Evolutionary conservation across 257 asterid species (phyloP).

Genomic region (Przewalskia tangutica): DNA sequence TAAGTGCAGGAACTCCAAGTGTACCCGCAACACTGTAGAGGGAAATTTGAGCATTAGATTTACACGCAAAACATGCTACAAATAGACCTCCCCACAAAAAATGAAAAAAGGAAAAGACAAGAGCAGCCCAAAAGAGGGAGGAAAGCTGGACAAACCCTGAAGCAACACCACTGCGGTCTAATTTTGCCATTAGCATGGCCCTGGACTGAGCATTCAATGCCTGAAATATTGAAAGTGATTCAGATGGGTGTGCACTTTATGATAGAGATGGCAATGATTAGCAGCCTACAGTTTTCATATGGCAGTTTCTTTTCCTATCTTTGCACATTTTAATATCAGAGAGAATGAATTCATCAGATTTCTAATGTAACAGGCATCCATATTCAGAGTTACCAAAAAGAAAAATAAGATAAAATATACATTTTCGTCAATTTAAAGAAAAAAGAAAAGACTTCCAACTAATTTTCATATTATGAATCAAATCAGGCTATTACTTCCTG

Average conservation of each 20-base stretch:
- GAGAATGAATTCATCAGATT: neutral
- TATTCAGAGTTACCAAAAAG: neutral
- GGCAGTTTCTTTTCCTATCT: neutral
- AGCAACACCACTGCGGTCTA: conserved; percentile 88
- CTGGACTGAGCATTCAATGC: conserved; percentile 94
- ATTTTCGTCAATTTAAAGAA: neutral
- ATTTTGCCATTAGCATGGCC: conserved; percentile 89
- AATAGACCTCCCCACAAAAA: neutral
- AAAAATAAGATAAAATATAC: neutral
- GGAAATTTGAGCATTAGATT: conserved; percentile 4
- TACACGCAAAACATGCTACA: neutral
- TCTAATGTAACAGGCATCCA: neutral
- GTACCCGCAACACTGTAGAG: conserved; percentile 54
- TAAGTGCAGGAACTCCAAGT: conserved; percentile 53
- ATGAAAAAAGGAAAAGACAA: neutral
- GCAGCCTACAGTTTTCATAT: neutral
- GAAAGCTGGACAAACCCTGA: conserved; percentile 41
- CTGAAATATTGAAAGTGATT: conserved; percentile 25
- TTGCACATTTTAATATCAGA: neutral
- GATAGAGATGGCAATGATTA: neutral
- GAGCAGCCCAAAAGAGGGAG: neutral
- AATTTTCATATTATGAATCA: neutral
- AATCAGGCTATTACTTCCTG: neutral
- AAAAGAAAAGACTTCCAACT: neutral
- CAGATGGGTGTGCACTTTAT: neutral